These are phyloP conservation scores for Stygiomarasmius scandens DNA, from an alignment of 1,284 basidiomycete genomes.

Conservation along the genomic window DNA sequence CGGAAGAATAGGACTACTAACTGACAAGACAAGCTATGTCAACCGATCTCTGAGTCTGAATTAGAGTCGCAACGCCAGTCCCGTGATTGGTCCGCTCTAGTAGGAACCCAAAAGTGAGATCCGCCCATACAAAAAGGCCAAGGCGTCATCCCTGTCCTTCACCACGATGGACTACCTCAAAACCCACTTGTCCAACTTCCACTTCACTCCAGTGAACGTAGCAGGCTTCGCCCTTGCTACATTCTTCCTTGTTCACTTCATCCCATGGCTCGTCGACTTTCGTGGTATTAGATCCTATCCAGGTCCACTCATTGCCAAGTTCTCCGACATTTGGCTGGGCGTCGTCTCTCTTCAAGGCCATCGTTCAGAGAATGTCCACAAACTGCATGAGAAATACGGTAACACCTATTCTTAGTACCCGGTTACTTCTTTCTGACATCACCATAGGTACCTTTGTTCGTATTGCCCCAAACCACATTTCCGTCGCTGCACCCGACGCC, in stretches of 20 bases:
- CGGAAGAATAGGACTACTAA: too few relatives aligned
- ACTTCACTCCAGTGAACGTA: neutral
- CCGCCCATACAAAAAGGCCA: neutral
- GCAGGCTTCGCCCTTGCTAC: neutral
- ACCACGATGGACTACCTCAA: neutral
- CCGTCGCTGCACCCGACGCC: conserved; percentile 79
- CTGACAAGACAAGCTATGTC: too few relatives aligned
- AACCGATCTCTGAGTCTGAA: too few relatives aligned
- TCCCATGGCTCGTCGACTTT: conserved; percentile 15
- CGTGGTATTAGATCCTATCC: conserved; percentile 49
- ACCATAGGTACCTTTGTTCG: conserved; percentile 75
- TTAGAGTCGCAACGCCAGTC: neutral
- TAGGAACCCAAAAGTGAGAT: neutral
- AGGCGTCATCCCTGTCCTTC: neutral
- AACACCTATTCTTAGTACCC: conserved; percentile 19
- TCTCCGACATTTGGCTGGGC: conserved; percentile 81
- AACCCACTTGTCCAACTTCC: neutral
- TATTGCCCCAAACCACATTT: conserved; percentile 86
- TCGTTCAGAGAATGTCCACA: conserved; percentile 77
- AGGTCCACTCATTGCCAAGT: conserved; percentile 76
- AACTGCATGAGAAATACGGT: conserved; percentile 81
- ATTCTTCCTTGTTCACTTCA: conserved; percentile 10
- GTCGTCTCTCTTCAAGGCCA: conserved; percentile 67
- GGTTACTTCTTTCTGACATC: neutral
- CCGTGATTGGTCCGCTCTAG: neutral